These are phyloP conservation scores for Haplosporangium gracile DNA, from an alignment of 192 early-diverging fungal genomes.

Conservation along the genomic window DNA sequence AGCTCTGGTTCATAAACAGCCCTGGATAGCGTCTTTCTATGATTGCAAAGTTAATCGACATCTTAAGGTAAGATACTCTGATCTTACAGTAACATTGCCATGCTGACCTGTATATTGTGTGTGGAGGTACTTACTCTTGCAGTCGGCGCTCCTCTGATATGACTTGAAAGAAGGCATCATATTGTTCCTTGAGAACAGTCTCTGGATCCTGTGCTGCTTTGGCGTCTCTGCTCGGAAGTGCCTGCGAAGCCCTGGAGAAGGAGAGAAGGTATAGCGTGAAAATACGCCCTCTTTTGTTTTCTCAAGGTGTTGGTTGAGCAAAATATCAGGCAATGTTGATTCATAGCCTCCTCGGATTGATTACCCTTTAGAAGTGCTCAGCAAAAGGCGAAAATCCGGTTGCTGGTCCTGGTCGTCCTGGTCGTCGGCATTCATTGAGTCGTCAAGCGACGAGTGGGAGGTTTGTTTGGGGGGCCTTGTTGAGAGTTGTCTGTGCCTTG, in stretches of 20 bases:
- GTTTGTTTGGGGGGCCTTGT: neutral
- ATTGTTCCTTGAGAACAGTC: constrained; percentile 22
- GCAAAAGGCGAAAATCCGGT: constrained; percentile 40
- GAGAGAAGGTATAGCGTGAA: neutral
- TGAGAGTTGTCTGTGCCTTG: neutral
- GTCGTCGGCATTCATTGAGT: constrained; percentile 37
- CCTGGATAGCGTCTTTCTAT: constrained; percentile 30
- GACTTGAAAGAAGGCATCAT: constrained; percentile 37
- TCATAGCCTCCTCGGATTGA: no score
- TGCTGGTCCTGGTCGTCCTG: constrained; percentile 50
- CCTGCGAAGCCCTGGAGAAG: constrained; percentile 10
- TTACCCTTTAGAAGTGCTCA: constrained; percentile 37
- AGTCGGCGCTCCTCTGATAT: constrained; percentile 36
- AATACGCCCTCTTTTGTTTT: neutral
- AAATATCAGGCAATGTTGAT: neutral
- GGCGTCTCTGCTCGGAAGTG: constrained; percentile 31
- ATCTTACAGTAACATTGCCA: no score
- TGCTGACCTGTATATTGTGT: neutral
- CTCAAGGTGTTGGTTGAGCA: neutral
- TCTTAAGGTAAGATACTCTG: neutral
- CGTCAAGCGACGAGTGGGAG: neutral
- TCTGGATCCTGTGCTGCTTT: constrained; percentile 25
- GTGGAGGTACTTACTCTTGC: constrained; percentile 28
- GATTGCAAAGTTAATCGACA: neutral
- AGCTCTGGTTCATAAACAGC: constrained; percentile 29